Evolutionary conservation across 2,329 filamentous ascomycete species (phyloP).

Genomic region (Clonostachys sp.): DNA sequence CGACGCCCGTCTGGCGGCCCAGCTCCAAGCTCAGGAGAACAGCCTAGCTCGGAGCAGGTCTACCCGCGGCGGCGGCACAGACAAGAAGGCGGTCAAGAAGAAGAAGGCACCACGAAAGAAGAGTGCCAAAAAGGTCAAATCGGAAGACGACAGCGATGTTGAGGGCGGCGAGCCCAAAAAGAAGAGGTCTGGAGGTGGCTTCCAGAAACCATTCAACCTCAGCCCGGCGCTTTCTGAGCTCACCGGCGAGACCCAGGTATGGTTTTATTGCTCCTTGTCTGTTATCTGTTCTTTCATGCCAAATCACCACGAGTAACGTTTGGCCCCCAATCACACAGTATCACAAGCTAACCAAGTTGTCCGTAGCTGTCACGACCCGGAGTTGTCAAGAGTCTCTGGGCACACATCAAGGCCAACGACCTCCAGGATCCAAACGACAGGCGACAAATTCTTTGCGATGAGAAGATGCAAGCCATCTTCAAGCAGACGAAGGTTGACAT

Average conservation of each 20-base stretch:
- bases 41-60: slow-evolving; percentile 59
- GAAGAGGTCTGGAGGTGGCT: slow-evolving; percentile 85
- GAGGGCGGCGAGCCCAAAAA: slow-evolving; percentile 60
- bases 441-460: slow-evolving; percentile 89
- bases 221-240: slow-evolving; percentile 66
- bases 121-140: slow-evolving; percentile 69
- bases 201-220: slow-evolving; percentile 81
- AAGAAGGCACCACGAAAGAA: slow-evolving; percentile 68
- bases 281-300: not conserved
- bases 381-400: slow-evolving; percentile 95
- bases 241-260: slow-evolving; percentile 63
- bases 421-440: slow-evolving; percentile 90
- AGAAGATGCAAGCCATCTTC: slow-evolving; percentile 87
- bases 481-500: slow-evolving; percentile 90
- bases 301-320: not conserved
- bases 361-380: slow-evolving; percentile 82
- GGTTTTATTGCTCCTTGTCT: slow-evolving; percentile 12
- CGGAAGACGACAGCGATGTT: slow-evolving; percentile 75
- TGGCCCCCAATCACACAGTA: not conserved
- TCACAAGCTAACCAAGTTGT: not conserved
- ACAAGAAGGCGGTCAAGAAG: slow-evolving; percentile 55
- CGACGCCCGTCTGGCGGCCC: slow-evolving; percentile 82
- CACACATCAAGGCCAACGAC: slow-evolving; percentile 82
- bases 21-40: slow-evolving; percentile 91
- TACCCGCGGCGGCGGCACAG: slow-evolving; percentile 70